Conservation (phyloP, 345 rosid species). For the Erodium maritimum region DNA sequence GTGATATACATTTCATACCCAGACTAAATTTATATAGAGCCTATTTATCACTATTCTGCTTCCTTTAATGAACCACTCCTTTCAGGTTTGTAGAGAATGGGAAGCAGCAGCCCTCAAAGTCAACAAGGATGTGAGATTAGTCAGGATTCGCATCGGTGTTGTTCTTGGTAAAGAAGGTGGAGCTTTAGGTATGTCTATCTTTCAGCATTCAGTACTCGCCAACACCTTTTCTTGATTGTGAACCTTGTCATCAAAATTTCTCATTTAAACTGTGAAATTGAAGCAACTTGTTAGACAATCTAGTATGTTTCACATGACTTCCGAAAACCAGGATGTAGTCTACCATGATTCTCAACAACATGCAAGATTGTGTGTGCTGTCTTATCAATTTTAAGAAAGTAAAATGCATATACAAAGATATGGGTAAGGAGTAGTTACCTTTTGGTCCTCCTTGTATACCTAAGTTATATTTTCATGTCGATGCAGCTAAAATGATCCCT, state of each 20-base stretch:
- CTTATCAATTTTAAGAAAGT: too few relatives aligned
- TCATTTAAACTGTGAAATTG: not conserved
- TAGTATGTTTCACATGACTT: not conserved
- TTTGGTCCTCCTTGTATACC: constrained; percentile 1
- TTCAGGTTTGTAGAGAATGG: constrained; percentile 96
- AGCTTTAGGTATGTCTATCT: constrained; percentile 52
- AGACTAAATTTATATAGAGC: too few relatives aligned
- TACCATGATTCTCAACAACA: too few relatives aligned
- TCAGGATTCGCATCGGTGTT: constrained; percentile 81
- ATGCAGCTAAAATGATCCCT: constrained; percentile 91
- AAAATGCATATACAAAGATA: too few relatives aligned
- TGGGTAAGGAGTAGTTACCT: not conserved
- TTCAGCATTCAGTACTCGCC: constrained; percentile 4
- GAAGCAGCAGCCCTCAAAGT: constrained; percentile 68
- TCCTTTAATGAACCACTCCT: not conserved
- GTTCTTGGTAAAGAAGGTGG: constrained; percentile 98
- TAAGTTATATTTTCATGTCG: constrained; percentile 6
- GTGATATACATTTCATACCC: too few relatives aligned
- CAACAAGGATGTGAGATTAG: constrained; percentile 64
- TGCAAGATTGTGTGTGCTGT: too few relatives aligned
- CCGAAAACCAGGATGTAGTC: too few relatives aligned
- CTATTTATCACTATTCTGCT: constrained; percentile 2
- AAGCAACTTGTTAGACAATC: not conserved
- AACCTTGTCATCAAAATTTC: not conserved
- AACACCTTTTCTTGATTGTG: not conserved